A percentile compares a stretch with the other conserved stretches of the same genome.
These are phyloP conservation scores for Ochromonas danica DNA, from an alignment of 108 stramenopile species.

Conservation along the genomic window DNA sequence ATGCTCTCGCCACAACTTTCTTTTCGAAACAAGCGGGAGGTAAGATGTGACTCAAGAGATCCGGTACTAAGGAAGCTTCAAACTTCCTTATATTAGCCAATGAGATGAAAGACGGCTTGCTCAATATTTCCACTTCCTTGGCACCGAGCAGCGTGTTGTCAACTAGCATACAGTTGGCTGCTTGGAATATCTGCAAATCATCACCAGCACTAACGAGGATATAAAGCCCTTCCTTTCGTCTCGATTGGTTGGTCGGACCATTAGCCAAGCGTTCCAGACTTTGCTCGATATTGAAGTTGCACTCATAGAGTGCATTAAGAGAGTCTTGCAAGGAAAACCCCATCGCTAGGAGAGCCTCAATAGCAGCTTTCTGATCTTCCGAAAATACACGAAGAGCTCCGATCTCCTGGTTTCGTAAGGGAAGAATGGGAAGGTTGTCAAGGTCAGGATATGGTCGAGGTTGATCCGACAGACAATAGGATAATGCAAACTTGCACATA, in stretches of 20 bases:
- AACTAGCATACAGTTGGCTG: neutral
- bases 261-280: neutral
- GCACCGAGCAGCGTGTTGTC: neutral
- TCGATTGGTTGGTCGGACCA: neutral
- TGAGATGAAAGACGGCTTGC: neutral
- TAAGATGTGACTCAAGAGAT: neutral
- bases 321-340: neutral
- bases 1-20: neutral
- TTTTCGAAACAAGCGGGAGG: neutral
- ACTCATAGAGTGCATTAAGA: neutral
- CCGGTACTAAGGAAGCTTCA: neutral
- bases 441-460: too few species aligned
- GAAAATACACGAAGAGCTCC: neutral
- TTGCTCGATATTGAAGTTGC: neutral
- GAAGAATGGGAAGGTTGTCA: slow-evolving; percentile 28
- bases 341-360: neutral
- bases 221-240: neutral
- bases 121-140: slow-evolving; percentile 8
- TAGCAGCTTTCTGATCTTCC: neutral
- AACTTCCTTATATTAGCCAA: neutral
- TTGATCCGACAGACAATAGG: slow-evolving; percentile 27
- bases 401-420: neutral
- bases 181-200: neutral
- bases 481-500: neutral
- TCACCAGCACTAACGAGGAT: neutral